Conservation (phyloP, 1,284 basidiomycete species). For the Thelephora terrestris region DNA sequence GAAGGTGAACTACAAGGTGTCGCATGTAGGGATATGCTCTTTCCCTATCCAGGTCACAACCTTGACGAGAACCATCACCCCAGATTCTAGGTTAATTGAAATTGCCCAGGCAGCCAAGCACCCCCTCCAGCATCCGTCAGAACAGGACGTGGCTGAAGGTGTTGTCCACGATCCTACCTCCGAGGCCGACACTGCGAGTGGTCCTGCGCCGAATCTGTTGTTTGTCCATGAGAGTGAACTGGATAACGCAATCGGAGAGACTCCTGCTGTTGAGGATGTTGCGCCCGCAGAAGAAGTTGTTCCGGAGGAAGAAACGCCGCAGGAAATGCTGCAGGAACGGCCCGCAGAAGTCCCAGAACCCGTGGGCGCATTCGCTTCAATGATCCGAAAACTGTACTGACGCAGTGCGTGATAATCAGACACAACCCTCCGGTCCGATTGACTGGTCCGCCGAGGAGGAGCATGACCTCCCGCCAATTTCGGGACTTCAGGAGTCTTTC, state of each 20-base stretch:
- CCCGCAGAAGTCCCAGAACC: conserved; percentile 8
- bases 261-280: conserved; percentile 28
- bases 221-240: conserved; percentile 75
- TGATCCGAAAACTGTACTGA: conserved; percentile 15
- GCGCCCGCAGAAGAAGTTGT: conserved; percentile 33
- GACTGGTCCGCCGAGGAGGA: conserved; percentile 42
- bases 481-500: conserved; percentile 25
- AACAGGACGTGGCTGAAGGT: conserved; percentile 6
- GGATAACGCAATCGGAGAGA: conserved; percentile 21
- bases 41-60: not conserved
- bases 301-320: conserved; percentile 9
- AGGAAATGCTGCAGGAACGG: conserved; percentile 8
- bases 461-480: conserved; percentile 32
- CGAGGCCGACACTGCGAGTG: conserved; percentile 21
- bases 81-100: conserved; percentile 50
- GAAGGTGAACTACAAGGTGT: conserved; percentile 48
- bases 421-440: conserved; percentile 15
- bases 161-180: conserved; percentile 4
- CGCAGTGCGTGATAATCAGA: conserved; percentile 33
- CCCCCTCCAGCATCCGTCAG: conserved; percentile 25
- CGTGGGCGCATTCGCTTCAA: not conserved
- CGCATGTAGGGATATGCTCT: conserved; percentile 36
- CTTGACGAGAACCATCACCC: not conserved
- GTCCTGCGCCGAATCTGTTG: conserved; percentile 46
- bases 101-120: conserved; percentile 42